Evolutionary conservation across 495 filamentous ascomycete species (phyloP).

Genomic region (Aspergillus nanangensis): DNA sequence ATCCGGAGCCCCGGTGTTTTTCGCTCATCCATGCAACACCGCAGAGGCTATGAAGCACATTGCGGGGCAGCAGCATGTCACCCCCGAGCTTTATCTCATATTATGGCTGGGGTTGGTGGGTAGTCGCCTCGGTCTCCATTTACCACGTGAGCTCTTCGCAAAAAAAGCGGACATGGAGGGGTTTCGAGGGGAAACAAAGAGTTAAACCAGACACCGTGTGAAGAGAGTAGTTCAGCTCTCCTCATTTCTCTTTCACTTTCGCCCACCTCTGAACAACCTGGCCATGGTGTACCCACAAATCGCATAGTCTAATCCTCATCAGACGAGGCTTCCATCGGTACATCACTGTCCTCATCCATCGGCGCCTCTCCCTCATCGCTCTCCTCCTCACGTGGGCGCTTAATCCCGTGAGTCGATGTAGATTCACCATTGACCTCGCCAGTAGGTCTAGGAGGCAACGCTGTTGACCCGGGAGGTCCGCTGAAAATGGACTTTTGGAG

Average conservation of each 20-base stretch:
- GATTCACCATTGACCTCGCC: constrained; percentile 31
- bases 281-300: background rate
- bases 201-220: constrained; percentile 7
- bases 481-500: constrained; percentile 81
- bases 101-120: constrained; percentile 79
- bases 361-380: constrained; percentile 63
- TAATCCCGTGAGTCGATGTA: constrained; percentile 39
- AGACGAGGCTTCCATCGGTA: constrained; percentile 51
- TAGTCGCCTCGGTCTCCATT: constrained; percentile 63
- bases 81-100: constrained; percentile 65
- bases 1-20: constrained; percentile 68
- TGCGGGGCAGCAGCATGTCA: constrained; percentile 43
- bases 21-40: constrained; percentile 84
- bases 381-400: constrained; percentile 71
- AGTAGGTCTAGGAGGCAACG: constrained; percentile 36
- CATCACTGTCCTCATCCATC: constrained; percentile 67
- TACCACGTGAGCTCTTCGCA: constrained; percentile 50
- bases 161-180: constrained; percentile 14
- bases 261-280: background rate
- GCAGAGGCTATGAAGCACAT: constrained; percentile 63
- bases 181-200: constrained; percentile 5
- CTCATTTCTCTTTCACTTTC: constrained; percentile 1
- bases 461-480: constrained; percentile 49
- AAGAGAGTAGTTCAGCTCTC: background rate
- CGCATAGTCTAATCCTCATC: constrained; percentile 41